Percentiles rank a stretch among this genome's conserved stretches.
Evolutionary conservation across 352 stramenopile species (phyloP).

Genomic region (Pythium guiyangense): DNA sequence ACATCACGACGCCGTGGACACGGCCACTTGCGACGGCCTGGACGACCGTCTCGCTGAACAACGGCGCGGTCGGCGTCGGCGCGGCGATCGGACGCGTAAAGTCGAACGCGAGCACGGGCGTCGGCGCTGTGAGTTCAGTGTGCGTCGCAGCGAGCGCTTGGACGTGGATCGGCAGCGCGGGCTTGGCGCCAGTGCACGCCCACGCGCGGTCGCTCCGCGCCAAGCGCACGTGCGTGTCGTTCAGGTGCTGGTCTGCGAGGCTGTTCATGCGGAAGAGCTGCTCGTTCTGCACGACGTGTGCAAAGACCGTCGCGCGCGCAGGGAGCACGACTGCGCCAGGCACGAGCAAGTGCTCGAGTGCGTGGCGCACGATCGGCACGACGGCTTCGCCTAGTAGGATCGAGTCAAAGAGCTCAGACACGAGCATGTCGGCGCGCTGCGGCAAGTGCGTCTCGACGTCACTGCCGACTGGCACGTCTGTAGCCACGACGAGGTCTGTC

Average conservation of each 20-base stretch:
- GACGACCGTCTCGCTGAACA: conserved; percentile 40
- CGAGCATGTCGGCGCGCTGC: conserved; percentile 83
- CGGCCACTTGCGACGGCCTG: conserved; percentile 25
- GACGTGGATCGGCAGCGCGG: conserved; percentile 65
- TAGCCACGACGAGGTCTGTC: conserved; percentile 55
- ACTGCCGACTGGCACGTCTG: background rate
- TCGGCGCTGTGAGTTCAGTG: conserved; percentile 33
- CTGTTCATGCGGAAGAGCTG: conserved; percentile 68
- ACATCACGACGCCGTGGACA: conserved; percentile 74
- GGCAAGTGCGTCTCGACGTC: conserved; percentile 32
- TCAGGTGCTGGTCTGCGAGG: conserved; percentile 27
- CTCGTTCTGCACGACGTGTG: conserved; percentile 63
- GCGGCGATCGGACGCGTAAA: conserved; percentile 42
- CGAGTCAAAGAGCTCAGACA: conserved; percentile 92
- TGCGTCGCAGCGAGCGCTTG: conserved; percentile 30
- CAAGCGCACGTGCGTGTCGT: conserved; percentile 27
- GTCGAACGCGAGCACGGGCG: conserved; percentile 55
- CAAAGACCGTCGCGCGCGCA: conserved; percentile 58
- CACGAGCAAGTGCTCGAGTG: conserved; percentile 55
- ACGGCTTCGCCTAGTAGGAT: conserved; percentile 87
- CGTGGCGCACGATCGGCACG: conserved; percentile 80
- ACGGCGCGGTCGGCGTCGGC: conserved; percentile 1
- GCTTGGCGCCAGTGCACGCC: conserved; percentile 53
- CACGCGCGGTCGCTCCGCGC: conserved; percentile 52
- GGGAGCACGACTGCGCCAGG: conserved; percentile 63